A percentile compares a stretch with the other conserved stretches of the same genome.
These are phyloP conservation scores for Xylaria sp. DNA, from an alignment of 2,329 filamentous ascomycete genomes.

Conservation along the genomic window DNA sequence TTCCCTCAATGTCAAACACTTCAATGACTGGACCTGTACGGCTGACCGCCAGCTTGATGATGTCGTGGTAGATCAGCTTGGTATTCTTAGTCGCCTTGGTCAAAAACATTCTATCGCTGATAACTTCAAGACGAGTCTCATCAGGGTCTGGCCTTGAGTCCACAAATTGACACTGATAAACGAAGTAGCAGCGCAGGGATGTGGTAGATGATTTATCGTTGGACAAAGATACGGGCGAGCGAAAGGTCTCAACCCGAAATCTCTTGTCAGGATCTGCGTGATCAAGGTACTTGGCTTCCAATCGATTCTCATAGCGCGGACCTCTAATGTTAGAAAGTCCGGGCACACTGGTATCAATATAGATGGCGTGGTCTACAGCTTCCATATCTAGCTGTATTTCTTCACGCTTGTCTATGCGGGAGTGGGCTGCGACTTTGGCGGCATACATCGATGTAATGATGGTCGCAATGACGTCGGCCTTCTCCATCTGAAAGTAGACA, in stretches of 20 bases:
- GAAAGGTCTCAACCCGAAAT: slow-evolving; percentile 97
- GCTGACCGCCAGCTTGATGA: slow-evolving; percentile 84
- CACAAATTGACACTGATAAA: slow-evolving; percentile 94
- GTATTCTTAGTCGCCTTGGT: slow-evolving; percentile 97
- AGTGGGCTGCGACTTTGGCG: slow-evolving; percentile 93
- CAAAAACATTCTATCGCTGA: slow-evolving; percentile 92
- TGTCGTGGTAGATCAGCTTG: slow-evolving; percentile 93
- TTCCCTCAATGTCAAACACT: slow-evolving; percentile 93
- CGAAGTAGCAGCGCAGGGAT: slow-evolving; percentile 95
- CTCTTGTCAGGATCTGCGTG: slow-evolving; percentile 74
- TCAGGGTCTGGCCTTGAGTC: slow-evolving; percentile 76
- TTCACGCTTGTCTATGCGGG: slow-evolving; percentile 90
- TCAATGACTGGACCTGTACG: slow-evolving; percentile 96
- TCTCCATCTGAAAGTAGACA: slow-evolving; percentile 96
- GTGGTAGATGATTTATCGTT: slow-evolving; percentile 74
- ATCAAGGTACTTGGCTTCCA: slow-evolving; percentile 96
- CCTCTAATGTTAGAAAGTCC: slow-evolving; percentile 80
- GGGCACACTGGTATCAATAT: slow-evolving; percentile 96
- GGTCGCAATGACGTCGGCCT: slow-evolving; percentile 84
- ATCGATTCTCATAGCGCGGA: slow-evolving; percentile 91
- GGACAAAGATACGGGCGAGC: slow-evolving; percentile 84
- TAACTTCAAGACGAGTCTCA: slow-evolving; percentile 89
- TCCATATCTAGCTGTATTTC: slow-evolving; percentile 98
- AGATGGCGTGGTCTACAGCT: slow-evolving; percentile 92
- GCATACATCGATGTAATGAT: slow-evolving; percentile 97